Conservation (phyloP, 352 stramenopile genomes). For the Phytophthora litchii region DNA sequence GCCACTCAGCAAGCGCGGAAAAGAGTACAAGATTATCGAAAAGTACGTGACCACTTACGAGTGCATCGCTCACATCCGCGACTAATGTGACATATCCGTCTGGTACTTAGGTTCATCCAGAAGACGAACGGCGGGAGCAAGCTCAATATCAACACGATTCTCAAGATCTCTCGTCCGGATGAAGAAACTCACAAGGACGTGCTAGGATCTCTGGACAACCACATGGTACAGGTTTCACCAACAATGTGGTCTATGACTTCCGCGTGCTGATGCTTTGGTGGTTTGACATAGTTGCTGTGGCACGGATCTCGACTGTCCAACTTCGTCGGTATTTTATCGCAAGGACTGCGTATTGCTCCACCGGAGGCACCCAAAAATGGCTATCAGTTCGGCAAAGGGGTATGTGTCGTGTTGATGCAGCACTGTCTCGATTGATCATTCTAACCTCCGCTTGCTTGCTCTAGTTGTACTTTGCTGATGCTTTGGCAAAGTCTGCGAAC, state of each 20-base stretch:
- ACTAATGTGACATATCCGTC: constrained; percentile 4
- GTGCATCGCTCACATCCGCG: background rate
- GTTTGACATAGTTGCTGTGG: constrained; percentile 49
- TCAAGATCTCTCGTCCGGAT: constrained; percentile 51
- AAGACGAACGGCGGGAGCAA: constrained; percentile 58
- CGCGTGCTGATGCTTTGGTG: background rate
- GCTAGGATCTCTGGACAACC: constrained; percentile 55
- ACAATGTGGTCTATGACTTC: background rate
- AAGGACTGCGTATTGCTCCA: constrained; percentile 73
- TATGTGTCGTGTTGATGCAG: constrained; percentile 20
- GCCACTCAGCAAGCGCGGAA: constrained; percentile 33
- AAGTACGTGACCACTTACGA: constrained; percentile 23
- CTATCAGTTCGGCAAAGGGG: constrained; percentile 76
- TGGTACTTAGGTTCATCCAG: constrained; percentile 45
- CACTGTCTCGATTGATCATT: background rate
- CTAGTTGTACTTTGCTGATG: constrained; percentile 78
- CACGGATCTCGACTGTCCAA: constrained; percentile 66
- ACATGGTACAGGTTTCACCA: constrained; percentile 40
- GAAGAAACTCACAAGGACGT: constrained; percentile 48
- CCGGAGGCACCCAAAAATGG: constrained; percentile 69
- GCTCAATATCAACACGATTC: constrained; percentile 53
- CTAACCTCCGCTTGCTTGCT: constrained; percentile 1
- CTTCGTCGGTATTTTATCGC: constrained; percentile 67
- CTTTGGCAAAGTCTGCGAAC: constrained; percentile 50
- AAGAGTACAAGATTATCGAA: constrained; percentile 65